These are phyloP conservation scores for Panaeolus cyanescens DNA, from an alignment of 768 basidiomycete species.

Conservation along the genomic window DNA sequence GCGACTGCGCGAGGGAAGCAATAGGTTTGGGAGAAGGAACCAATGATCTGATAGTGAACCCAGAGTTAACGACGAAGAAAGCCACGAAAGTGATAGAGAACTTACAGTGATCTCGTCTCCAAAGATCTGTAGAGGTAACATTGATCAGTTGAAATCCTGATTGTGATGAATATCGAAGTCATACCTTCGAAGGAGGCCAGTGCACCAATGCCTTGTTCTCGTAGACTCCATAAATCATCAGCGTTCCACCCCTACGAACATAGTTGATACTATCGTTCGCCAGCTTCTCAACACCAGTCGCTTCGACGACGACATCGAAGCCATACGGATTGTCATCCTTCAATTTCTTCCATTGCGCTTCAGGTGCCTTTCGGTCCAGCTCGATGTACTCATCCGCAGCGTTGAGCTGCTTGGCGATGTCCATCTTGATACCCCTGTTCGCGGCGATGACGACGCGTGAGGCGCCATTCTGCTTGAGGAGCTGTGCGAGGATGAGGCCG, in stretches of 20 bases:
- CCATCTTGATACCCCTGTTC: conserved; percentile 90
- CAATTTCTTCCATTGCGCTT: conserved; percentile 77
- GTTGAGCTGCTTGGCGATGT: conserved; percentile 77
- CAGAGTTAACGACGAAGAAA: conserved; percentile 9
- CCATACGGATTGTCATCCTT: conserved; percentile 85
- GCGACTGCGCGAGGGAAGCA: conserved; percentile 92
- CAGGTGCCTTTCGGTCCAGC: conserved; percentile 74
- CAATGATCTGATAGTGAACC: conserved; percentile 67
- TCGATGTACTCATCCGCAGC: conserved; percentile 87
- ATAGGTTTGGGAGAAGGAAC: conserved; percentile 86
- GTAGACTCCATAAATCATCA: conserved; percentile 92
- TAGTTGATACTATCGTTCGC: conserved; percentile 91
- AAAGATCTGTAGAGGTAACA: conserved; percentile 53
- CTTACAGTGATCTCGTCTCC: conserved; percentile 54
- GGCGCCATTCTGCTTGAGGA: conserved; percentile 87
- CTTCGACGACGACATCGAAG: conserved; percentile 80
- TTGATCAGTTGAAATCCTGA: too few species aligned
- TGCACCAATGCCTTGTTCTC: conserved; percentile 81
- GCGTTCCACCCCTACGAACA: conserved; percentile 80
- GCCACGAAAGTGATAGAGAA: neutral
- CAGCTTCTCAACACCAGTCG: conserved; percentile 77
- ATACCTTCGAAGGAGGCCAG: conserved; percentile 86
- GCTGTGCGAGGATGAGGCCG: conserved; percentile 84
- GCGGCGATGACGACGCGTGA: conserved; percentile 80
- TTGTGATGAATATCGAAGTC: too few species aligned